These are phyloP conservation scores for Orychophragmus violaceus DNA, from an alignment of 345 rosid genomes.

Conservation along the genomic window DNA sequence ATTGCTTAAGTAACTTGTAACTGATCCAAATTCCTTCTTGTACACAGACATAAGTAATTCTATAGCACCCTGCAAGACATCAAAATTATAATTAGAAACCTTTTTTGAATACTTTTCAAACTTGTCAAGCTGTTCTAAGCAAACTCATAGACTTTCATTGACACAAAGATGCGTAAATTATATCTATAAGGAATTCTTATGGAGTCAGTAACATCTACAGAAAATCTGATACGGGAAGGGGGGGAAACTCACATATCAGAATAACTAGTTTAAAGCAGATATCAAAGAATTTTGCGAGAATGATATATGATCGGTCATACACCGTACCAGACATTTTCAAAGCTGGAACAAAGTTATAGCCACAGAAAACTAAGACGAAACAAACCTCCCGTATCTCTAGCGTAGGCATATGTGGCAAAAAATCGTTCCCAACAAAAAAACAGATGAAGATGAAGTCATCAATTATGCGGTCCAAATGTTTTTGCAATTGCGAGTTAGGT, in stretches of 20 bases:
- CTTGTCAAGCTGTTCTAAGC: background rate
- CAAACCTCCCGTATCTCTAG: conserved; percentile 97
- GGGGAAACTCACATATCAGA: background rate
- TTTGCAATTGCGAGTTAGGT: conserved; percentile 42
- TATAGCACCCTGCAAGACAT: conserved; percentile 72
- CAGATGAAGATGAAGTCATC: conserved; percentile 97
- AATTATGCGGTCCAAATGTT: conserved; percentile 64
- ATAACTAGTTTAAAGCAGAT: background rate
- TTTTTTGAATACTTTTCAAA: background rate
- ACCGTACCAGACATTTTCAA: background rate
- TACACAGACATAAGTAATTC: conserved; percentile 77
- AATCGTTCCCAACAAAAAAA: conserved; percentile 97
- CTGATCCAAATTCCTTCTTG: conserved; percentile 63
- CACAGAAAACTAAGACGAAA: conserved; percentile 6
- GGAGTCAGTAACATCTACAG: background rate
- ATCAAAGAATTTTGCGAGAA: background rate
- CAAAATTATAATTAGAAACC: background rate
- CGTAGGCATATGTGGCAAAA: conserved; percentile 97
- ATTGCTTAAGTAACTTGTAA: conserved; percentile 66
- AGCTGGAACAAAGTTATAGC: background rate
- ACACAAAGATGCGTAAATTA: conserved; percentile 2
- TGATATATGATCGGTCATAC: background rate
- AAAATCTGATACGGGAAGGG: background rate
- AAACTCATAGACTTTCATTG: background rate
- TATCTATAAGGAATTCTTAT: background rate